Percentiles rank a stretch among this genome's conserved stretches.
phyloP scores from a whole-genome alignment of 345 rosid species.

The Populus davidiana region DNA sequence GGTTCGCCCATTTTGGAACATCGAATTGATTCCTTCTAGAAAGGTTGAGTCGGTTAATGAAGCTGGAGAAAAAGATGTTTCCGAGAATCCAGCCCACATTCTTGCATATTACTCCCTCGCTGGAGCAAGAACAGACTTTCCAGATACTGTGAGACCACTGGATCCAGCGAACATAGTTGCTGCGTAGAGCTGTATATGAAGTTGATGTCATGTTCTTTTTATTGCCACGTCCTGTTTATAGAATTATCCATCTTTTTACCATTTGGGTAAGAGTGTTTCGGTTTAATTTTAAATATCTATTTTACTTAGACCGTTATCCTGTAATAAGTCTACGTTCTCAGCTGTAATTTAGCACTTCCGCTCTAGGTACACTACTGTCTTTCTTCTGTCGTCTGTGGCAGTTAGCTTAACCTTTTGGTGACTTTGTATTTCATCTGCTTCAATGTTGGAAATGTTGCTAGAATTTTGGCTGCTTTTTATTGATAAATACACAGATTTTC shows the following conservation, averaged over 20 bases:
- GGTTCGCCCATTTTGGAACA: conserved; percentile 95
- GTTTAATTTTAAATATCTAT: conserved; percentile 12
- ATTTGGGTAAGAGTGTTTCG: conserved; percentile 20
- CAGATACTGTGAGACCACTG: conserved; percentile 55
- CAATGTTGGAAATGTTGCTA: not conserved
- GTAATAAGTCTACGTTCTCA: conserved; percentile 33
- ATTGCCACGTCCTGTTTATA: conserved; percentile 25
- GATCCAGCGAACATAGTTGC: conserved; percentile 23
- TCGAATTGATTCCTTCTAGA: conserved; percentile 75
- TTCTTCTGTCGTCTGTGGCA: not conserved
- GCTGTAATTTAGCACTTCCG: conserved; percentile 24
- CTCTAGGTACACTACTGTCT: conserved; percentile 6
- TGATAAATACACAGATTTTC: not conserved
- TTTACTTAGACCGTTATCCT: conserved; percentile 16
- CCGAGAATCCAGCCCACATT: conserved; percentile 78
- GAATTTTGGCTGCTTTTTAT: not conserved
- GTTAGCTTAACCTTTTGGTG: not conserved
- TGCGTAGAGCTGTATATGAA: conserved; percentile 42
- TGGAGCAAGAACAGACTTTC: conserved; percentile 86
- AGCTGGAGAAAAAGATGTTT: conserved; percentile 25
- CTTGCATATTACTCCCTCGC: conserved; percentile 93
- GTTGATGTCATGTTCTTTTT: conserved; percentile 7
- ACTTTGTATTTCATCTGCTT: conserved; percentile 4
- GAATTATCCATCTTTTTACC: conserved; percentile 9
- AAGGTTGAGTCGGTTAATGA: conserved; percentile 25